These are phyloP conservation scores for Caloboletus firmus DNA, from an alignment of 1,284 basidiomycete species.

Conservation along the genomic window DNA sequence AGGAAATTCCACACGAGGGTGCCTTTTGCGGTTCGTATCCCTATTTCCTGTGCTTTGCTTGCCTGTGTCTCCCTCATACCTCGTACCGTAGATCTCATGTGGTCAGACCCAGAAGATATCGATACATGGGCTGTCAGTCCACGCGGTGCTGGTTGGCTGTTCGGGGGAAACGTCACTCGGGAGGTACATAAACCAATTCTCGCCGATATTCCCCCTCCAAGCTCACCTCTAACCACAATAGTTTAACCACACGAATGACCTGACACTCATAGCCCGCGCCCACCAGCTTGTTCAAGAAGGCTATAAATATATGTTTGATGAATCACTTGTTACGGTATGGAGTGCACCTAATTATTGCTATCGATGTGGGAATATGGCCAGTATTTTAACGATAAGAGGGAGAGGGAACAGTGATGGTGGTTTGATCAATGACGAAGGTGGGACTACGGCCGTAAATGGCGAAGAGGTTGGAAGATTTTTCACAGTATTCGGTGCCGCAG, in stretches of 20 bases:
- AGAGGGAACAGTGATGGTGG: slow-evolving; percentile 48
- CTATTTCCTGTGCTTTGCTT: not conserved
- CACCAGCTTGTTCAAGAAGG: slow-evolving; percentile 97
- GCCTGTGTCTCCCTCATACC: not conserved
- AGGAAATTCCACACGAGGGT: slow-evolving; percentile 97
- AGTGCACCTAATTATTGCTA: slow-evolving; percentile 97
- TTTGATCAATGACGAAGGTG: slow-evolving; percentile 11
- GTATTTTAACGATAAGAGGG: slow-evolving; percentile 71
- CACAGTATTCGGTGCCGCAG: slow-evolving; percentile 80
- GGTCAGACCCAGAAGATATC: slow-evolving; percentile 96
- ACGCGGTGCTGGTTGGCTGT: slow-evolving; percentile 95
- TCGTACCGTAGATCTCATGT: slow-evolving; percentile 80
- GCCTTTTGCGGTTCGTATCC: slow-evolving; percentile 82
- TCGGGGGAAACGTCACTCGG: slow-evolving; percentile 81
- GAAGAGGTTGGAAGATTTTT: slow-evolving; percentile 46
- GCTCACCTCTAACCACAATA: slow-evolving; percentile 33
- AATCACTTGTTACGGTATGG: slow-evolving; percentile 95
- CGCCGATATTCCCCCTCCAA: not conserved
- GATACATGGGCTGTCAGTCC: slow-evolving; percentile 96
- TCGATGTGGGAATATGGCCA: slow-evolving; percentile 79
- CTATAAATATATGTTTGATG: slow-evolving; percentile 97
- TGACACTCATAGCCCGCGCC: slow-evolving; percentile 85
- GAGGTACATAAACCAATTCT: slow-evolving; percentile 52
- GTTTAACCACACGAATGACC: slow-evolving; percentile 91
- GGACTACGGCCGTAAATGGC: slow-evolving; percentile 2